A percentile compares a stretch with the other conserved stretches of the same genome.
phyloP scores from a whole-genome alignment of 139 green algal species.

The Picochlorum sp. region DNA sequence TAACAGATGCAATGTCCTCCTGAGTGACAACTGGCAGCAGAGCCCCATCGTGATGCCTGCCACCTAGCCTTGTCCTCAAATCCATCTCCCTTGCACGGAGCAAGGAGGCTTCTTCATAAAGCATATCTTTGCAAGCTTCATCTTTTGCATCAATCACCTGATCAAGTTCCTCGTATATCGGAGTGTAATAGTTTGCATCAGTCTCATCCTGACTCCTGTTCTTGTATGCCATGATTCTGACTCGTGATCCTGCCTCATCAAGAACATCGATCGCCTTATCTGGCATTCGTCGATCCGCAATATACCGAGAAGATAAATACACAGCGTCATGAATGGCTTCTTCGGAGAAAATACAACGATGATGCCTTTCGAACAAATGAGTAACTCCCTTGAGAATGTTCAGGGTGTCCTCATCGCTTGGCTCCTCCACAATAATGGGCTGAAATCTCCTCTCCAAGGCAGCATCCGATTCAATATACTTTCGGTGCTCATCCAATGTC shows the following conservation, averaged over 20 bases:
- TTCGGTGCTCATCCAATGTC: conserved; percentile 72
- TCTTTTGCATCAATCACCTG: conserved; percentile 43
- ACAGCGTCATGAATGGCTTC: conserved; percentile 50
- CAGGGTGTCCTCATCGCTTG: conserved; percentile 53
- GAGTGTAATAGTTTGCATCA: conserved; percentile 7
- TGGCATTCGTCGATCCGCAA: conserved; percentile 82
- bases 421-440: conserved; percentile 78
- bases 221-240: conserved; percentile 69
- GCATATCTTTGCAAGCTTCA: conserved; percentile 37
- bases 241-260: conserved; percentile 87
- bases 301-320: conserved; percentile 56
- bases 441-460: conserved; percentile 94
- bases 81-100: conserved; percentile 58
- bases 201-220: conserved; percentile 19
- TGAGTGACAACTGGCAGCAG: conserved; percentile 58
- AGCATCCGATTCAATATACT: conserved; percentile 93
- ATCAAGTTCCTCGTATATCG: conserved; percentile 29
- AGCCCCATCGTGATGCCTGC: background rate
- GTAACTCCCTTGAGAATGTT: conserved; percentile 67
- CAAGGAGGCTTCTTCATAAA: conserved; percentile 82
- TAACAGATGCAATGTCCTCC: conserved; percentile 82
- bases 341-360: conserved; percentile 51
- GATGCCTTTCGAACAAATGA: conserved; percentile 77
- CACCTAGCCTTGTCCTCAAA: conserved; percentile 26
- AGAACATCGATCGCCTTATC: conserved; percentile 98